These are phyloP conservation scores for Rubia peregrina DNA, from an alignment of 305 asterid genomes.

Conservation along the genomic window DNA sequence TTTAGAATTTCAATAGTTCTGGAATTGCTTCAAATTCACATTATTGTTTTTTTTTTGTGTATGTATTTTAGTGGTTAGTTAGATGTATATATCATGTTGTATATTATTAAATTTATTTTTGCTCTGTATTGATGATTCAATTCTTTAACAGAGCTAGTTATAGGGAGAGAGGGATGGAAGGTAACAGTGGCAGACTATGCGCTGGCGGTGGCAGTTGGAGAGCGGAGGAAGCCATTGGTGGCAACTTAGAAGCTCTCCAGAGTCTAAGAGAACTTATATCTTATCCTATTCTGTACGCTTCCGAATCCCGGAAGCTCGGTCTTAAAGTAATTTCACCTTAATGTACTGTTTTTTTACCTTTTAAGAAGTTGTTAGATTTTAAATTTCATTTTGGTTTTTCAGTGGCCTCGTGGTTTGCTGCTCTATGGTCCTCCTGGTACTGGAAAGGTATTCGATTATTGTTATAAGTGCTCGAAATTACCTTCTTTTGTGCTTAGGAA, in stretches of 20 bases:
- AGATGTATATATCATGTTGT: neutral
- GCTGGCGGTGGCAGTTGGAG: constrained; percentile 28
- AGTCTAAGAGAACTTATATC: constrained; percentile 66
- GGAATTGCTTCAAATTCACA: neutral
- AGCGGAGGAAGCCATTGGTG: constrained; percentile 71
- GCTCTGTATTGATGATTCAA: neutral
- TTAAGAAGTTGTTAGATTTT: neutral
- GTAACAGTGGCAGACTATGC: constrained; percentile 17
- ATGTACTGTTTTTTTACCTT: neutral
- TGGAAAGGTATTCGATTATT: constrained; percentile 61
- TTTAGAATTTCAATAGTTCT: neutral
- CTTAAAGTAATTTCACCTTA: constrained; percentile 37
- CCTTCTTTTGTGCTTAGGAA: neutral
- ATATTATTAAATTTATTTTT: too few relatives aligned
- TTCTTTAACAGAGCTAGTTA: neutral
- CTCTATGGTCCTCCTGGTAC: constrained; percentile 96
- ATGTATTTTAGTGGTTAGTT: neutral
- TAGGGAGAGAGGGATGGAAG: constrained; percentile 20
- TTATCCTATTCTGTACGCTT: constrained; percentile 54
- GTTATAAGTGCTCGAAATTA: too few relatives aligned
- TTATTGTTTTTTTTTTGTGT: neutral
- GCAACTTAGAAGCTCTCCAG: constrained; percentile 58
- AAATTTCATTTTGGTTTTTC: neutral
- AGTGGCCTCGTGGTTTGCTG: constrained; percentile 93
- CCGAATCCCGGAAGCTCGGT: constrained; percentile 61